phyloP scores from a whole-genome alignment of 2,329 filamentous ascomycete genomes.

The Penicillium sp. region DNA sequence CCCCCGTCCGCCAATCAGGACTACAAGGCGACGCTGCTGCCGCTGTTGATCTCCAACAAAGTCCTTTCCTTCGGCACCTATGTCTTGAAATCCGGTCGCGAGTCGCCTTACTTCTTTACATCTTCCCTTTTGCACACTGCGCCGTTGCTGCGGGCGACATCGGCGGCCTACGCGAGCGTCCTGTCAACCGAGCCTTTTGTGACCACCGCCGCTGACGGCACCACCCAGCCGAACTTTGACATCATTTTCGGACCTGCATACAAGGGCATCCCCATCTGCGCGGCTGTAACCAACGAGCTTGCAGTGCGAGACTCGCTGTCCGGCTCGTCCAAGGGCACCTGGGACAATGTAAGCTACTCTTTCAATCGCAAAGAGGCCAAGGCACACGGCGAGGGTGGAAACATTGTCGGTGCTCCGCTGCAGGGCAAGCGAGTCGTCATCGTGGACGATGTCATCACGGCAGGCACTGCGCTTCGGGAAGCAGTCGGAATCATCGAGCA shows the following conservation, averaged over 20 bases:
- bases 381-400: slow-evolving; percentile 89
- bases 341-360: slow-evolving; percentile 68
- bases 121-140: slow-evolving; percentile 83
- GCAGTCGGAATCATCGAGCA: slow-evolving; percentile 81
- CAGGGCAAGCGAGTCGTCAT: slow-evolving; percentile 82
- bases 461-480: slow-evolving; percentile 88
- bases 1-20: slow-evolving; percentile 26
- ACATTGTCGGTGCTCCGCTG: slow-evolving; percentile 80
- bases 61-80: slow-evolving; percentile 42
- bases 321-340: slow-evolving; percentile 47
- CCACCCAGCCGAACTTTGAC: slow-evolving; percentile 57
- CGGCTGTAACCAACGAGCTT: slow-evolving; percentile 69
- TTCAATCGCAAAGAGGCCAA: slow-evolving; percentile 97
- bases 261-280: slow-evolving; percentile 91
- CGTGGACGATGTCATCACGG: slow-evolving; percentile 94
- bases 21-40: slow-evolving; percentile 38
- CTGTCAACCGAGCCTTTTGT: slow-evolving; percentile 46
- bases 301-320: slow-evolving; percentile 54
- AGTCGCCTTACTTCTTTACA: slow-evolving; percentile 97
- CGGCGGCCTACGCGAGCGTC: slow-evolving; percentile 69
- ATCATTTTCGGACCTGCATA: slow-evolving; percentile 92
- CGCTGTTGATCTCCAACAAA: slow-evolving; percentile 36
- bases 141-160: slow-evolving; percentile 68
- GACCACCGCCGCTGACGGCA: slow-evolving; percentile 30
- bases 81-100: slow-evolving; percentile 85